A percentile compares a stretch with the other conserved stretches of the same genome.
Evolutionary conservation across 176 grass and related monocot genomes (phyloP).

Genomic region (Oryza coarctata): DNA sequence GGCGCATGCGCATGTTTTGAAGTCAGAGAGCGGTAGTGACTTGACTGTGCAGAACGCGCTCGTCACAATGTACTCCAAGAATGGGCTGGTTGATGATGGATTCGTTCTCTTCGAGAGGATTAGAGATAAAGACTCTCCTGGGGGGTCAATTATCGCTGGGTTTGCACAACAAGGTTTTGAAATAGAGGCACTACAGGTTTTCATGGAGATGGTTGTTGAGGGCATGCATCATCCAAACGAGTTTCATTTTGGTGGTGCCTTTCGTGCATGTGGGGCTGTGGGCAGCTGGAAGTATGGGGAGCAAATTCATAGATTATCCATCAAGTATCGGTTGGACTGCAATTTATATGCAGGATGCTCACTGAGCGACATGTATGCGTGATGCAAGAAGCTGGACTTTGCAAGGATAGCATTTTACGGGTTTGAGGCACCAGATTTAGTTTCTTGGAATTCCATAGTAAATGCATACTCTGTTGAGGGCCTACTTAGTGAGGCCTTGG

Average conservation of each 20-base stretch:
- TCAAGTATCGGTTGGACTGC: constrained; percentile 55
- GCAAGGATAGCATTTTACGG: constrained; percentile 51
- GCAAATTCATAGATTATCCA: constrained; percentile 63
- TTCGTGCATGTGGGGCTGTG: constrained; percentile 54
- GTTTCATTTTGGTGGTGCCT: constrained; percentile 62
- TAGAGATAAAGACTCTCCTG: constrained; percentile 65
- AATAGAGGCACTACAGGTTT: constrained; percentile 45
- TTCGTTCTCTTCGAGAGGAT: constrained; percentile 48
- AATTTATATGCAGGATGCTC: constrained; percentile 49
- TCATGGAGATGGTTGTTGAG: constrained; percentile 61
- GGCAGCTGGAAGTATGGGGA: constrained; percentile 42
- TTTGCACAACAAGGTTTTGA: constrained; percentile 42
- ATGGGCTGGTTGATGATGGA: constrained; percentile 35
- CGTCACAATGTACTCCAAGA: constrained; percentile 73
- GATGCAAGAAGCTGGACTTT: constrained; percentile 54
- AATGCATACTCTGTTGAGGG: constrained; percentile 69
- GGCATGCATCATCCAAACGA: constrained; percentile 56
- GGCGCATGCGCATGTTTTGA: constrained; percentile 61
- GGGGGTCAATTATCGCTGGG: constrained; percentile 68
- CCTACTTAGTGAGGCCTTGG: constrained; percentile 51
- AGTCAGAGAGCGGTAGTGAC: constrained; percentile 30
- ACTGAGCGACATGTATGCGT: constrained; percentile 54
- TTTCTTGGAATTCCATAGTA: constrained; percentile 77
- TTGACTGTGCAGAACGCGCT: constrained; percentile 62
- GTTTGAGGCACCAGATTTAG: constrained; percentile 58